A percentile compares a stretch with the other conserved stretches of the same genome.
Evolutionary conservation across 768 basidiomycete species (phyloP).

Genomic region (Kwoniella dendrophila): DNA sequence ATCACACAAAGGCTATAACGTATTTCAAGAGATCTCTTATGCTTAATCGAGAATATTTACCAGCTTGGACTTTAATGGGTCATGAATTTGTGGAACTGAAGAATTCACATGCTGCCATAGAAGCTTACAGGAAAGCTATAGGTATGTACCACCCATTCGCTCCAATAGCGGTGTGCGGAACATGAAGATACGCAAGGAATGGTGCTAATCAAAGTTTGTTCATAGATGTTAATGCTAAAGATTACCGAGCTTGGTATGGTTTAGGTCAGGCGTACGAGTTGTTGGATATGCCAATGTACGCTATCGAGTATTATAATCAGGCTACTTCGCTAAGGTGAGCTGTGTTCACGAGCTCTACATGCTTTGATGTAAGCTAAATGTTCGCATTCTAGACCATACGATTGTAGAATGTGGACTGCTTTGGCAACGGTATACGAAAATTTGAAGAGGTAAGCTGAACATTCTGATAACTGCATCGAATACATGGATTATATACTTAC

Average conservation of each 20-base stretch:
- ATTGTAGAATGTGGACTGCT: constrained; percentile 93
- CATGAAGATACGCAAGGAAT: neutral
- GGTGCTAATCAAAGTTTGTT: neutral
- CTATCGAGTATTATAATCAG: constrained; percentile 92
- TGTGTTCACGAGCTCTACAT: neutral
- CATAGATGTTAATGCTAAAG: constrained; percentile 90
- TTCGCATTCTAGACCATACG: constrained; percentile 72
- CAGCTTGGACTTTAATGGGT: constrained; percentile 98
- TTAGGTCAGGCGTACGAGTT: constrained; percentile 97
- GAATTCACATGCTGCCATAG: constrained; percentile 97
- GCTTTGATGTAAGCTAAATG: constrained; percentile 1
- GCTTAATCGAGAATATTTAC: constrained; percentile 88
- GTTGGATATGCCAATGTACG: constrained; percentile 94
- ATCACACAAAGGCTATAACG: constrained; percentile 93
- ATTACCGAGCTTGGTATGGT: constrained; percentile 98
- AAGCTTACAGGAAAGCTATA: constrained; percentile 92
- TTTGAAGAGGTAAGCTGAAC: constrained; percentile 70
- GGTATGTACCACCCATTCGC: constrained; percentile 62
- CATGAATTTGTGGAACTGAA: constrained; percentile 99
- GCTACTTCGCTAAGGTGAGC: constrained; percentile 84
- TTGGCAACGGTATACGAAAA: constrained; percentile 92
- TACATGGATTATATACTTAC: neutral
- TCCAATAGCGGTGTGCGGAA: neutral
- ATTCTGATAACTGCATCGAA: neutral
- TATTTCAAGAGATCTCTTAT: constrained; percentile 95